Conservation (phyloP, 2,329 filamentous ascomycete species). For the Fusarium algeriense region DNA sequence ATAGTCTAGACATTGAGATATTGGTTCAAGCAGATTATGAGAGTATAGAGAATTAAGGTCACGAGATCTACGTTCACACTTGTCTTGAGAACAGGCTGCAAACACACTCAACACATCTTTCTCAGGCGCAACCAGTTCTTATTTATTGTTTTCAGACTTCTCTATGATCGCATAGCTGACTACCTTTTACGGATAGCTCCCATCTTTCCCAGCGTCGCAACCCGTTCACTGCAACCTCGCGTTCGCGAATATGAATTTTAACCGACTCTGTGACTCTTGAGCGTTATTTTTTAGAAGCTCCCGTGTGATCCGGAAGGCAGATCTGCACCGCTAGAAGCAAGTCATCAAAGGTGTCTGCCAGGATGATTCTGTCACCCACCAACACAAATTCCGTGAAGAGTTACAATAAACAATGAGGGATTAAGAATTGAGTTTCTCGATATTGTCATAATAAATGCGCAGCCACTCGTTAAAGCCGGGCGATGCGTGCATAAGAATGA, state of each 20-base stretch:
- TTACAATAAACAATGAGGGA: slow-evolving; percentile 5
- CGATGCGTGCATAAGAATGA: slow-evolving; percentile 16
- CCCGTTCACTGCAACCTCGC: slow-evolving; percentile 1
- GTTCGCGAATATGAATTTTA: neutral
- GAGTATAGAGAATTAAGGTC: neutral
- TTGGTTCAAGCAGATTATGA: neutral
- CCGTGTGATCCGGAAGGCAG: slow-evolving; percentile 3
- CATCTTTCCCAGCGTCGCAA: neutral
- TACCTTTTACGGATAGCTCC: neutral
- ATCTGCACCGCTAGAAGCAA: neutral
- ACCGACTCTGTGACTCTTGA: neutral
- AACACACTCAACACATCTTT: neutral
- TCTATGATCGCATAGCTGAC: neutral
- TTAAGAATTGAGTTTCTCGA: slow-evolving; percentile 4
- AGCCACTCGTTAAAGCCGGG: neutral
- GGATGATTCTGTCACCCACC: neutral
- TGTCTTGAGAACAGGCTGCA: neutral
- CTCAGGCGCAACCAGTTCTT: neutral
- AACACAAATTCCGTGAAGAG: neutral
- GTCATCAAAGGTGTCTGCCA: neutral
- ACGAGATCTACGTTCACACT: neutral
- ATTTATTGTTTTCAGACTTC: neutral
- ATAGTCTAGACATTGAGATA: slow-evolving; percentile 18
- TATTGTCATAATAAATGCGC: neutral
- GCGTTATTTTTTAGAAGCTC: neutral